Base-by-base conservation (phyloP, 305 asterid species). In the Caryopteris hybrid region DNA sequence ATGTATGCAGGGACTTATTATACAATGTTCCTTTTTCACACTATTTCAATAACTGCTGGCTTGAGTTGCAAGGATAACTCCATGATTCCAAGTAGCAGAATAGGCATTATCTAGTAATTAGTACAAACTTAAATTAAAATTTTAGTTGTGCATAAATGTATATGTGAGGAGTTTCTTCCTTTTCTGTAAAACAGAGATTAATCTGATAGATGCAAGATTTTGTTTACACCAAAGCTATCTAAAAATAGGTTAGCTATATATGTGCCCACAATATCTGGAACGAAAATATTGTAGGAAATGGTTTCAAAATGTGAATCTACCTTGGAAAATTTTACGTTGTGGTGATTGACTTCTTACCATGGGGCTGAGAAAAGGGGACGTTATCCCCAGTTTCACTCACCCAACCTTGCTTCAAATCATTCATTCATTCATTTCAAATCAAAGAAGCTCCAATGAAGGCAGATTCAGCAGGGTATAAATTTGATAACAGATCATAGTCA, bases 31-130 rank as follows among this genome's bases (percentile, higher is more conserved):
- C 78, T 39, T 73, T 59, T 60, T 42, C 68, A 6, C 42, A 51
- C 22, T 29, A 71, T 34, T 60, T 43, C 17, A 66, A 67, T 52
- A 46, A 64, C 31, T 63, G 72, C 59, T 78, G 79, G 59, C 59
- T 77, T 36, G 82, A 78, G 70, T 63, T 75, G 71, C 74, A 72
- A 63, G 80, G 78, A 57, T 77, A 73, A 25, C 72, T 70, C 56
- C 70, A 53, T 62, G 61, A 52, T 74, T 45, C 57, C 68, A 66
- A 65, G 67, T 73, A 41, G 51, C 68, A 27, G 36, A 53, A 52
- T 73, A 68, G 78, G 45, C 61, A 54, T 73, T 11, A 45, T 64
- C 66, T 42, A 51, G 50, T 76, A 71, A 50, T 21, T 25, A 68
- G 31, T 50, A 61, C 61, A 62, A 42, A 41, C 61, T 33, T 71